Conservation (phyloP, 2,329 filamentous ascomycete genomes). For the Cladosporium colombiae region DNA sequence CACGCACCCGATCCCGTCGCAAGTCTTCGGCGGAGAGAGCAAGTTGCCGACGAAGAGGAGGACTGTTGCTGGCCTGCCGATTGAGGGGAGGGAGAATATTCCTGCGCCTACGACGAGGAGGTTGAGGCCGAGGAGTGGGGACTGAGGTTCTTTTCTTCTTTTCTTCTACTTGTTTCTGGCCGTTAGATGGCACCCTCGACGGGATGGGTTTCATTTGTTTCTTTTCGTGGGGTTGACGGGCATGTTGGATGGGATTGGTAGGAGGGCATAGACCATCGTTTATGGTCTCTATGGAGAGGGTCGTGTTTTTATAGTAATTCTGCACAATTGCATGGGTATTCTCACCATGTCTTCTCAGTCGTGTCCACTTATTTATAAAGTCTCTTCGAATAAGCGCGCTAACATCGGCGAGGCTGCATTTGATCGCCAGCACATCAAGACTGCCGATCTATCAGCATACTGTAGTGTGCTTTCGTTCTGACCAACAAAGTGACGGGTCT, state of each 20-base stretch:
- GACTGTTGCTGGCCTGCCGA: conserved; percentile 41
- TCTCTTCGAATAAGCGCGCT: too few species aligned
- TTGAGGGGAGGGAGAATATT: conserved; percentile 37
- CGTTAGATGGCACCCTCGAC: background rate
- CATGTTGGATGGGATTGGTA: background rate
- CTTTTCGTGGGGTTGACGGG: too few species aligned
- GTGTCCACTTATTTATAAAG: too few species aligned
- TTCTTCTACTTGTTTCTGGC: background rate
- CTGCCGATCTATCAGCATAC: too few species aligned
- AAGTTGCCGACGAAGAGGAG: conserved; percentile 38
- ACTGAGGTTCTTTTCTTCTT: background rate
- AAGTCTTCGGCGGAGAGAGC: conserved; percentile 26
- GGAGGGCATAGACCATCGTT: background rate
- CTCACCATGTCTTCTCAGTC: too few species aligned
- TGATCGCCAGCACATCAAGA: too few species aligned
- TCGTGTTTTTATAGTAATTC: too few species aligned
- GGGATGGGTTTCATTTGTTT: background rate
- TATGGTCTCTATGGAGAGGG: background rate
- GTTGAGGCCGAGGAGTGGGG: conserved; percentile 15
- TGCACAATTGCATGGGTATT: too few species aligned
- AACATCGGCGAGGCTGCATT: too few species aligned
- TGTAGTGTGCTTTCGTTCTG: too few species aligned
- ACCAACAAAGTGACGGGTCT: too few species aligned
- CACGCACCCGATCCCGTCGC: conserved; percentile 3
- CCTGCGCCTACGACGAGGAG: conserved; percentile 33